A percentile compares a stretch with the other conserved stretches of the same genome.
These are phyloP conservation scores for Brassica carinata DNA, from an alignment of 345 rosid species.

Conservation along the genomic window DNA sequence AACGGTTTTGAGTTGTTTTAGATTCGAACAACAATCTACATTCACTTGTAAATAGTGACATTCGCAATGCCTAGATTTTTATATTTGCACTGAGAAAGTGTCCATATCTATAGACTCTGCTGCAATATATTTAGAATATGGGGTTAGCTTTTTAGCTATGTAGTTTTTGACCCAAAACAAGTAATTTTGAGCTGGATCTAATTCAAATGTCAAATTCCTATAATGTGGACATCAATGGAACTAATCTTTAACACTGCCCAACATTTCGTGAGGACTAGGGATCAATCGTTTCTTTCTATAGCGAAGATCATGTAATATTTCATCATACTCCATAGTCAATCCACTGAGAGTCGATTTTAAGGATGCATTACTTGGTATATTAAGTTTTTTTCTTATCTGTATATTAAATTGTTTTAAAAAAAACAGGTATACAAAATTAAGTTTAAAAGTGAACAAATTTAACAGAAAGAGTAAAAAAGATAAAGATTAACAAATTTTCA, in stretches of 20 bases:
- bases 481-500: neutral
- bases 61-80: conserved; percentile 15
- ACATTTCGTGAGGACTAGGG: neutral
- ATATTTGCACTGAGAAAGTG: conserved; percentile 12
- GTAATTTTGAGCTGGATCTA: neutral
- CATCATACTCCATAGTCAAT: neutral
- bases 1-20: conserved; percentile 34
- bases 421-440: neutral
- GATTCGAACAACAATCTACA: conserved; percentile 11
- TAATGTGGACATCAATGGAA: neutral
- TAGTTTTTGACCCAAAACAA: conserved; percentile 5
- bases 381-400: neutral
- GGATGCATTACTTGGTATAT: neutral
- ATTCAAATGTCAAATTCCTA: neutral
- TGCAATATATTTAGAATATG: conserved; percentile 26
- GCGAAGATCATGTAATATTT: neutral
- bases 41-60: conserved; percentile 28
- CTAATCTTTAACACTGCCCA: neutral
- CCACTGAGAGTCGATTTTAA: neutral
- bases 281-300: neutral
- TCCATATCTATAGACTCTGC: conserved; percentile 5
- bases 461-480: neutral
- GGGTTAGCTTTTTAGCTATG: neutral
- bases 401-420: neutral
- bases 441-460: neutral